phyloP scores from a whole-genome alignment of 2,329 filamentous ascomycete genomes.

The Ophiostoma sp. region DNA sequence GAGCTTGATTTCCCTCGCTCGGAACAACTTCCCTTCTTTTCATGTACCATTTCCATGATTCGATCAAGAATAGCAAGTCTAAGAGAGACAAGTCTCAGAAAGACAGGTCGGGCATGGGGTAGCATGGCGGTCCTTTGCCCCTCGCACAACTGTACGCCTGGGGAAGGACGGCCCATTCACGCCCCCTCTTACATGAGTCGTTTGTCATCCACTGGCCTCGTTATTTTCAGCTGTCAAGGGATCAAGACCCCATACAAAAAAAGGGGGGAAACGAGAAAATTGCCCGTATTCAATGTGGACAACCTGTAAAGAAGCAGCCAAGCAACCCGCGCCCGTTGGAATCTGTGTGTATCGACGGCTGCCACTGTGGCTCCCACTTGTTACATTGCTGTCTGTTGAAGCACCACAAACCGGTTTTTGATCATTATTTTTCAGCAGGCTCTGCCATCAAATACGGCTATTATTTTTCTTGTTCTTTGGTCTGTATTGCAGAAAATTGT shows the following conservation, averaged over 20 bases:
- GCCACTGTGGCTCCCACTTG: neutral
- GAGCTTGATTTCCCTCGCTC: neutral
- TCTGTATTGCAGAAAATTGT: neutral
- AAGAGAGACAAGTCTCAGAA: slow-evolving; percentile 6
- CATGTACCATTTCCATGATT: neutral
- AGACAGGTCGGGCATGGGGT: neutral
- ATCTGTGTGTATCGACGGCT: neutral
- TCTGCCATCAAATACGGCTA: neutral
- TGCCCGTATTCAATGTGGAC: neutral
- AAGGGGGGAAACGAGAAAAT: neutral
- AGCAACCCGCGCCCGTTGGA: neutral
- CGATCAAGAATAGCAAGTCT: neutral
- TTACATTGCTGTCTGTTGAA: neutral
- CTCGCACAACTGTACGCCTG: neutral
- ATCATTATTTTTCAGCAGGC: neutral
- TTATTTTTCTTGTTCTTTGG: neutral
- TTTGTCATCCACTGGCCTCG: slow-evolving; percentile 9
- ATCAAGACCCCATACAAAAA: neutral
- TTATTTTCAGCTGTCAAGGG: slow-evolving; percentile 17
- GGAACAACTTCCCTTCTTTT: neutral
- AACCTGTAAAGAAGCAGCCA: neutral
- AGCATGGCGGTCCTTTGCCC: neutral
- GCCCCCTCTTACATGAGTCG: slow-evolving; percentile 15
- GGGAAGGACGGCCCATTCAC: slow-evolving; percentile 14
- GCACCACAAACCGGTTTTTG: neutral